Conservation (phyloP, 192 early-diverging fungal genomes). For the Coemansia brasiliensis region DNA sequence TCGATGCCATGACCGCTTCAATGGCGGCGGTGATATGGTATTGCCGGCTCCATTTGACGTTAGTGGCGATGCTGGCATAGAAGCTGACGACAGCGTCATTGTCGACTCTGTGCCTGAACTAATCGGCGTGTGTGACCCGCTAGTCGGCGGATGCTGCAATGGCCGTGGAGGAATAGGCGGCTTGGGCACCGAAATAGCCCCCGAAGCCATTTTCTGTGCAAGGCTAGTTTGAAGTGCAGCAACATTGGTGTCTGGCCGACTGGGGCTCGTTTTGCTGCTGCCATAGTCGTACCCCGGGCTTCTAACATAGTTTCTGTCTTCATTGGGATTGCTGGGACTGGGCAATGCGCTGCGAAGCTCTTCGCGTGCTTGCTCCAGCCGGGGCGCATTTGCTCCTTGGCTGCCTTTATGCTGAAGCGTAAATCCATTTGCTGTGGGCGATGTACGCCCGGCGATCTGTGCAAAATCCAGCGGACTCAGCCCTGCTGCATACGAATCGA, state of each 20-base stretch:
- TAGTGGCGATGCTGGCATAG: conserved; percentile 9
- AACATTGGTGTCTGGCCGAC: conserved; percentile 6
- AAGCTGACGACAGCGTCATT: conserved; percentile 15
- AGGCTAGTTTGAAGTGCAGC: conserved; percentile 26
- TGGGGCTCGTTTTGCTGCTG: conserved; percentile 4
- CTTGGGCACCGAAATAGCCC: background rate
- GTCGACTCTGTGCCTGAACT: conserved; percentile 16
- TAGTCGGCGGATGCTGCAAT: background rate
- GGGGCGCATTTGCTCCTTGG: background rate
- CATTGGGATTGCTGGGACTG: conserved; percentile 8
- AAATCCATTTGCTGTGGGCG: conserved; percentile 23
- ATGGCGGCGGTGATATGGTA: conserved; percentile 12
- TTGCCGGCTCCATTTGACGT: conserved; percentile 4
- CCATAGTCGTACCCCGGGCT: conserved; percentile 10
- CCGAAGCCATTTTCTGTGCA: conserved; percentile 25
- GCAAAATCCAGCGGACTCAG: conserved; percentile 29
- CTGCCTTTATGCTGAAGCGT: conserved; percentile 10
- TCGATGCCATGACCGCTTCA: conserved; percentile 6
- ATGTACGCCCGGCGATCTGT: conserved; percentile 16
- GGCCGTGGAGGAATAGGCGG: background rate
- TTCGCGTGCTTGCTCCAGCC: conserved; percentile 25
- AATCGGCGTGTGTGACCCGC: background rate
- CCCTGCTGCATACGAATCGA: conserved; percentile 25
- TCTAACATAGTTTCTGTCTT: background rate
- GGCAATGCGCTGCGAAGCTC: conserved; percentile 20